Percentiles rank a stretch among this genome's conserved stretches.
phyloP scores from a whole-genome alignment of 352 stramenopile species.

The Stramenopiles sp. region DNA sequence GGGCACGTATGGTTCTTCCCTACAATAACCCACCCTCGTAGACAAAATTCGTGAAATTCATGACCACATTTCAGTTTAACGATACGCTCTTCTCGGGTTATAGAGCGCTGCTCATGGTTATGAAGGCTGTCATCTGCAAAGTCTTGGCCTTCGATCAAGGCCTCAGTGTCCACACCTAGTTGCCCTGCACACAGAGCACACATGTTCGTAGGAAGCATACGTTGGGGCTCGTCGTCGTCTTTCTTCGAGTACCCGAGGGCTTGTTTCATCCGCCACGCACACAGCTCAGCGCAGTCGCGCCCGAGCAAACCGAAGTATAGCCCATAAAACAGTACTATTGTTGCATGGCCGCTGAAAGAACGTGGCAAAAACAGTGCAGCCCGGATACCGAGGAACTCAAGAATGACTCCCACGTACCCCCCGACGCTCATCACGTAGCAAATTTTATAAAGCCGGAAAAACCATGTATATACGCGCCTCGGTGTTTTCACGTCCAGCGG shows the following conservation, averaged over 20 bases:
- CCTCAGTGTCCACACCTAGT: not conserved
- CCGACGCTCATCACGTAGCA: not conserved
- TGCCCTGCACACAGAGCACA: not conserved
- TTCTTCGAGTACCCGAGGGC: not conserved
- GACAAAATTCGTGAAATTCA: conserved; percentile 8
- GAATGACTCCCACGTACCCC: not conserved
- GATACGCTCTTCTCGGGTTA: not conserved
- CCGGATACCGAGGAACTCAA: not conserved
- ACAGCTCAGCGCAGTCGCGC: not conserved
- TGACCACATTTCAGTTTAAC: conserved; percentile 5
- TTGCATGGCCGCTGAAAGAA: not conserved
- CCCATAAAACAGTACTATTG: not conserved
- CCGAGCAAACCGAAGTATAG: not conserved
- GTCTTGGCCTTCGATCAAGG: not conserved
- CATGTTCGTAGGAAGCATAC: not conserved
- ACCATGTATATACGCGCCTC: not conserved
- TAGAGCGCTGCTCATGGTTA: not conserved
- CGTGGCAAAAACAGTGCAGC: not conserved
- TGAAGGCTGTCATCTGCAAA: not conserved
- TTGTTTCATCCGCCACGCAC: not conserved
- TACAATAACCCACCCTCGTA: not conserved
- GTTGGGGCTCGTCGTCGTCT: not conserved
- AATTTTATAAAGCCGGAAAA: not conserved
- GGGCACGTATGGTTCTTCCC: not conserved
- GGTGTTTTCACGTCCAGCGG: not conserved